phyloP scores from a whole-genome alignment of 169 alveolate genomes.

The Eimeria falciformis region DNA sequence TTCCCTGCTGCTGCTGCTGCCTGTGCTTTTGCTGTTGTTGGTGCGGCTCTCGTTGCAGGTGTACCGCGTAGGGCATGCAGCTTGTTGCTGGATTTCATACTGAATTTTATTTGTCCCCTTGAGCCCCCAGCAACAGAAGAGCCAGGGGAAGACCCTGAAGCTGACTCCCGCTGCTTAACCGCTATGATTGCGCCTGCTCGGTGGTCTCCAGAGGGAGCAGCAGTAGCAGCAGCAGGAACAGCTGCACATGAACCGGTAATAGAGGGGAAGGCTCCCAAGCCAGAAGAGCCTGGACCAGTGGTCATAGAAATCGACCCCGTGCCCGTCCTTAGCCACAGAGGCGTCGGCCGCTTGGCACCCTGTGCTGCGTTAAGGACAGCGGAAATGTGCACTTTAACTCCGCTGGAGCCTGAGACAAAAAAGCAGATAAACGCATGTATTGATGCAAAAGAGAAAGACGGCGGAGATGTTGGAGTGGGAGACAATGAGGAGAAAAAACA shows the following conservation, averaged over 20 bases:
- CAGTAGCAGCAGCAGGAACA: not conserved
- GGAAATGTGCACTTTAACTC: not conserved
- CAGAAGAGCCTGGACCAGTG: too few species aligned
- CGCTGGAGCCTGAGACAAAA: not conserved
- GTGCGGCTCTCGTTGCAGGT: conserved; percentile 6
- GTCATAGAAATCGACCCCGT: not conserved
- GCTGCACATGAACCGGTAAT: not conserved
- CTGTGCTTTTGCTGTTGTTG: not conserved
- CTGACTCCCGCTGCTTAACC: not conserved
- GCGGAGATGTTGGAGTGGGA: too few species aligned
- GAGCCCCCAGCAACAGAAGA: not conserved
- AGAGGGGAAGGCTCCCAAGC: too few species aligned
- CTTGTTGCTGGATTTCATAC: conserved; percentile 29
- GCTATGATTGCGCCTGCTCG: not conserved
- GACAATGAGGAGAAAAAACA: not conserved
- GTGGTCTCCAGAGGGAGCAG: not conserved
- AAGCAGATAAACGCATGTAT: not conserved
- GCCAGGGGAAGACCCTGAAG: not conserved
- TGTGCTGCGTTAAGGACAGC: not conserved
- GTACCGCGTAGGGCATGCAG: conserved; percentile 1
- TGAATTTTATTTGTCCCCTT: conserved; percentile 2
- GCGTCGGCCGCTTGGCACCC: not conserved
- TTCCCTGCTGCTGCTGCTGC: not conserved
- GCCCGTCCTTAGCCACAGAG: conserved; percentile 1
- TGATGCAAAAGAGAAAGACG: too few species aligned